Base-by-base conservation (phyloP, 352 stramenopile genomes). In the Phytophthora uliginosa region DNA sequence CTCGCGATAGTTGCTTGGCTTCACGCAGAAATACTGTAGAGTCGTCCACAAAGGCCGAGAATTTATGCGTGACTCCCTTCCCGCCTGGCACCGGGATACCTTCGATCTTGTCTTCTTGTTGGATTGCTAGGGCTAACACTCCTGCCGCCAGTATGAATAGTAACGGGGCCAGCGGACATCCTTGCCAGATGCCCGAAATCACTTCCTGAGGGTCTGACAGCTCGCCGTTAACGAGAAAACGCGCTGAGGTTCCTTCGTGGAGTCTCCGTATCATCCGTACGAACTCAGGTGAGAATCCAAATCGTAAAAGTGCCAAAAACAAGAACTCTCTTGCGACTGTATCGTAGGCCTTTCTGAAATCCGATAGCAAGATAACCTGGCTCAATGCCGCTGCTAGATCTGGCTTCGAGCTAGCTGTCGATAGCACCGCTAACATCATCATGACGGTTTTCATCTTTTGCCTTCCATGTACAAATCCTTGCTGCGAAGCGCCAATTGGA, bases 401-500 rank as follows among this genome's bases (percentile, higher is more conserved):
- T 17, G 20, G 51, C 38, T 57, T 22, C 5, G 7, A 9, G 18
- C 24, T 7, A 0, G 51, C 51, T 9, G 20, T 34, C 5, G 20
- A 13, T 3, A 57, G 22, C 38, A n/a, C 10, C 22, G 51, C 51
- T 18, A 57, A 18, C 51, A 57, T 57, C 51, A 57, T 57, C 22
- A 57, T 36, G 22, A 57, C 51, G 17, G 51, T 36, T n/a, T 57
- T 57, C 24, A 38, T 34, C n/a, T n/a, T n/a, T n/a, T 40, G 34
- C 17, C 34, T 40, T 9, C 34, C 5, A 12, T 40, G 34, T 12
- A 17, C 34, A 12, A 40, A 40, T 9, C 34, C 34, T 40, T 40
- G 34, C 34, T 40, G 34, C 9, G 34, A 17, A 1, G 9, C 17
- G 13, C 34, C 34, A 4, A 40, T 17, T n/a, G n/a, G n/a, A 17